A percentile compares a stretch with the other conserved stretches of the same genome.
Conservation (phyloP, 371 early-diverging fungal species). For the Nematocida parisii region DNA sequence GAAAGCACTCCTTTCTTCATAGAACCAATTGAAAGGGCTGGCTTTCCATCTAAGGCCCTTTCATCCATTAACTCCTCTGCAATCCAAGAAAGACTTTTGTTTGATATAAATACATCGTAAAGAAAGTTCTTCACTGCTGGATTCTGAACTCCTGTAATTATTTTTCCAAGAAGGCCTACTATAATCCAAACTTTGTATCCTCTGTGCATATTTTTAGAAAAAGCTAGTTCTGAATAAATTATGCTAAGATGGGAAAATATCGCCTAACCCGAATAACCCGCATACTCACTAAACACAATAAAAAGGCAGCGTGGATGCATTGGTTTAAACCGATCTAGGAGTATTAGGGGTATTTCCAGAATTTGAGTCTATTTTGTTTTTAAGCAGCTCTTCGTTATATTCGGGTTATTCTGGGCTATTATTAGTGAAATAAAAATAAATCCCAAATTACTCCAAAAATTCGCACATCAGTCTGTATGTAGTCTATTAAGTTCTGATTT, state of each 20-base stretch:
- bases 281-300: too few relatives aligned
- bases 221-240: not conserved
- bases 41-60: not conserved
- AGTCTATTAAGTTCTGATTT: too few relatives aligned
- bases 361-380: too few relatives aligned
- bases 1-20: not conserved
- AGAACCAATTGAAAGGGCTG: not conserved
- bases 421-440: too few relatives aligned
- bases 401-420: too few relatives aligned
- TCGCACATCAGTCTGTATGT: too few relatives aligned
- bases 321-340: too few relatives aligned
- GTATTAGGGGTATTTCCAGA: too few relatives aligned
- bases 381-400: too few relatives aligned
- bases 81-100: constrained; percentile 6
- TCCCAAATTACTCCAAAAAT: too few relatives aligned
- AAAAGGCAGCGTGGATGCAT: too few relatives aligned
- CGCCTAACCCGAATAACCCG: too few relatives aligned
- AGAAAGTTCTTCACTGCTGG: not conserved
- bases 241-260: not conserved
- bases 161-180: not conserved
- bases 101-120: constrained; percentile 15
- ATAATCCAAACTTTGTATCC: not conserved
- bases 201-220: constrained; percentile 14
- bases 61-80: not conserved
- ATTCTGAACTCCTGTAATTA: not conserved